Percentiles rank a stretch among this genome's conserved stretches.
These are phyloP conservation scores for Tolypocladium nubicola DNA, from an alignment of 2,329 filamentous ascomycete species.

Conservation along the genomic window DNA sequence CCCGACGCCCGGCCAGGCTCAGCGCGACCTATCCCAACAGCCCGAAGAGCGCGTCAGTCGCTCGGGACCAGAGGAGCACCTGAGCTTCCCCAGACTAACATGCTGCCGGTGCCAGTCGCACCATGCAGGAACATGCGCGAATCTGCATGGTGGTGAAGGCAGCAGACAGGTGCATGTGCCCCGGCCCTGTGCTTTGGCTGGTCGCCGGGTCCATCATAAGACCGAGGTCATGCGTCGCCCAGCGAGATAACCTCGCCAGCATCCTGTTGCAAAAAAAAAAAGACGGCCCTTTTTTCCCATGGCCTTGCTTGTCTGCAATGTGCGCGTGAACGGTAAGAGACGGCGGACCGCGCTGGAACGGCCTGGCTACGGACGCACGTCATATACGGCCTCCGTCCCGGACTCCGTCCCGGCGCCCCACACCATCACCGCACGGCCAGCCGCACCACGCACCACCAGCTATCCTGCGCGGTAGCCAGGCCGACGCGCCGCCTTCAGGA, in stretches of 20 bases:
- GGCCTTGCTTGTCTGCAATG: neutral
- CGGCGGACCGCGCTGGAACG: constrained; percentile 1
- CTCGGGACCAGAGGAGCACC: neutral
- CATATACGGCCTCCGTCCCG: constrained; percentile 24
- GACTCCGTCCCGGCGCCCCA: constrained; percentile 27
- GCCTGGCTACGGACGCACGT: constrained; percentile 25
- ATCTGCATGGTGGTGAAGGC: too few relatives aligned
- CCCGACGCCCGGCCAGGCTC: neutral
- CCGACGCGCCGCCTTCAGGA: constrained; percentile 12
- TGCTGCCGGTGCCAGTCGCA: too few relatives aligned
- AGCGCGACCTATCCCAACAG: neutral
- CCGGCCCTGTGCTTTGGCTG: neutral
- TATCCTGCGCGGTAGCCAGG: constrained; percentile 32
- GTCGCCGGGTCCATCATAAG: neutral
- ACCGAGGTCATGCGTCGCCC: neutral
- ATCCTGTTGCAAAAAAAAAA: too few relatives aligned
- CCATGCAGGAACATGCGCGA: neutral
- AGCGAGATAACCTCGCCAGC: neutral
- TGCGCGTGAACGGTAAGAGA: neutral
- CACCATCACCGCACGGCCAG: constrained; percentile 24
- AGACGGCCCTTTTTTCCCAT: neutral
- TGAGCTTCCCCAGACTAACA: neutral
- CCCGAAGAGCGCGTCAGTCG: neutral
- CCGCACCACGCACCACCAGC: too few relatives aligned
- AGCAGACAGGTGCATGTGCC: neutral